Base-by-base conservation (phyloP, 2,329 filamentous ascomycete species). In the Xenoacremonium recifei region DNA sequence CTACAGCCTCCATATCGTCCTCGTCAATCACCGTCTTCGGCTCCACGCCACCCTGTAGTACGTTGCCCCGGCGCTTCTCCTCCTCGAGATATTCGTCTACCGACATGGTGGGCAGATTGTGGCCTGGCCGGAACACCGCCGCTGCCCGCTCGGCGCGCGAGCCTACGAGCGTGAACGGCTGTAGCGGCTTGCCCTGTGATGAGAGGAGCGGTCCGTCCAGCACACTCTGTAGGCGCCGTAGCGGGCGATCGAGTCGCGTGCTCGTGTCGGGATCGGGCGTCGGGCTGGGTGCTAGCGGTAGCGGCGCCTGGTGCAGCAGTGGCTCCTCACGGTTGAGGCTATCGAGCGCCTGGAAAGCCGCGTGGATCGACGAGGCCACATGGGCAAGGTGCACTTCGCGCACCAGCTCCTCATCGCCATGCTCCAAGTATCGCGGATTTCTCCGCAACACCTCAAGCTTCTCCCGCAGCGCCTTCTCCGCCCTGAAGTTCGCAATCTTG, bases 11-110 rank as follows among this genome's bases (percentile, higher is more conserved):
- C 47, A 87, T 69, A 61, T 97, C 81, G 62, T 99, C 93, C 70
- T 97, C 93, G 61, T 99, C 87, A 5, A 87, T 79, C 63, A 89
- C 84, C 2, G 83, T 79, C 49, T 76, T 74, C 51, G 85, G 80
- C 57, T 87, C 87, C 15, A 91, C 91, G 21, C 90, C 90, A 25
- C 91, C 93, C 60, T 96, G 87, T 41, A 97, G 88, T 44, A 99
- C 91, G 16, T 89, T 89, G 13, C 93, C 93, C 48, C 87, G 75
- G 52, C 80, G 78, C 59, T 79, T 79, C 70, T 97, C 93, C 66
- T 97, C 92, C 39, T 95, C 93, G 13, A 99, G 73, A 60, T 97
- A 99, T 69, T 99, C 93, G 55, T 99, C 93, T 48, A 99, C 96
- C 2, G 82, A 88, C 93, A 99, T 97, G 3, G 93, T 97, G 1